These are phyloP conservation scores for Colletotrichum zoysiae DNA, from an alignment of 2,329 filamentous ascomycete genomes.

Conservation along the genomic window DNA sequence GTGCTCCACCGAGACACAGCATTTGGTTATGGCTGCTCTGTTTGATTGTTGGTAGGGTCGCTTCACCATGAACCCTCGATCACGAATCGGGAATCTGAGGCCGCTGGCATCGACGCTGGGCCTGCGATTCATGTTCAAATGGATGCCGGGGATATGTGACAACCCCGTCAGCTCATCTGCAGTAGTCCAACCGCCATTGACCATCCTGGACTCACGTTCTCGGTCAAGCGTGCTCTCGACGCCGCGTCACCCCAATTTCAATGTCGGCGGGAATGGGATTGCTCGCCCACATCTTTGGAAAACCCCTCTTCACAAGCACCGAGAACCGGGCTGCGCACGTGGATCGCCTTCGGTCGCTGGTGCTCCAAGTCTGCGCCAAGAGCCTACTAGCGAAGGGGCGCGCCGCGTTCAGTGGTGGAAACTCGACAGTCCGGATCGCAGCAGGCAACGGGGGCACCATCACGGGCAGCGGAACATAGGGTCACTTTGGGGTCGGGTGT, in stretches of 20 bases:
- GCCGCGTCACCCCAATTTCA: not conserved
- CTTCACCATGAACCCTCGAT: too few relatives aligned
- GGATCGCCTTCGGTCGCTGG: conserved; percentile 6
- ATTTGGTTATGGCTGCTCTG: not conserved
- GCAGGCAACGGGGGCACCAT: not conserved
- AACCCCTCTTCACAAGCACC: not conserved
- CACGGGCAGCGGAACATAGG: not conserved
- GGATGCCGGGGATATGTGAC: not conserved
- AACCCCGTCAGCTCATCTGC: conserved; percentile 25
- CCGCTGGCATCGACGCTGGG: not conserved
- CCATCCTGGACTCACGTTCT: not conserved
- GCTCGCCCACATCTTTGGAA: not conserved
- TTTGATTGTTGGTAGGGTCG: not conserved
- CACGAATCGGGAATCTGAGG: not conserved
- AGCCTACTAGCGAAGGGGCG: conserved; percentile 15
- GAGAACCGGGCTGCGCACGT: not conserved
- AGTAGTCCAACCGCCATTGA: not conserved
- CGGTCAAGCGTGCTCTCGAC: not conserved
- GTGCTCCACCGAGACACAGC: conserved; percentile 13
- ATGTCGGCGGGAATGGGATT: not conserved
- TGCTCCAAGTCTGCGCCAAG: conserved; percentile 19
- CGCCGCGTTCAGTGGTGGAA: conserved; percentile 29
- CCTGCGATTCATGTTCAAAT: not conserved
- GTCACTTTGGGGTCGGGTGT: not conserved
- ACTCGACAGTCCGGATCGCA: conserved; percentile 11